Evolutionary conservation across 1,284 basidiomycete species (phyloP).

Genomic region (Sanghuangporus sanghuang): DNA sequence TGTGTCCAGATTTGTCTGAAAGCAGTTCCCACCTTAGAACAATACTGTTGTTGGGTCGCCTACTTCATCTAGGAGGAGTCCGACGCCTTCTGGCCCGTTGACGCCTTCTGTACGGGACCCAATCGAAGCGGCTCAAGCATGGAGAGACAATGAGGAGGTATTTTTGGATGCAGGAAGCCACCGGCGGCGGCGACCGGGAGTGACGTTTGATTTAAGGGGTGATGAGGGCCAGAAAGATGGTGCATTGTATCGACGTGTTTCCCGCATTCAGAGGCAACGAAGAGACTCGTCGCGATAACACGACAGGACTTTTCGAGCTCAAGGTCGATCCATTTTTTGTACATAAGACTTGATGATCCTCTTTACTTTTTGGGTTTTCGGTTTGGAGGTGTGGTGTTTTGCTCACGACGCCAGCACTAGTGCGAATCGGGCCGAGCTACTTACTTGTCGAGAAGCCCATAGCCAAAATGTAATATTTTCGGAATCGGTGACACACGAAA

Average conservation of each 20-base stretch:
- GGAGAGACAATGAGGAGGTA: slow-evolving; percentile 50
- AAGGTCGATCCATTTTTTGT: not conserved
- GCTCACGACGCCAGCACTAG: no score
- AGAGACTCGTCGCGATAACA: slow-evolving; percentile 3
- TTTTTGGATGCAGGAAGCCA: slow-evolving; percentile 34
- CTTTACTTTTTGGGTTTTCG: not conserved
- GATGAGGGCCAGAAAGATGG: slow-evolving; percentile 33
- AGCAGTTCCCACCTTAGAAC: slow-evolving; percentile 34
- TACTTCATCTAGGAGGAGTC: slow-evolving; percentile 61
- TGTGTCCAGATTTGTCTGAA: not conserved
- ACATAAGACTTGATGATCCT: not conserved
- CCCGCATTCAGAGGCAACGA: not conserved
- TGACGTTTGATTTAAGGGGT: slow-evolving; percentile 56
- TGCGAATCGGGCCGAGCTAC: not conserved
- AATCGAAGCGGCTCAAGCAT: slow-evolving; percentile 54
- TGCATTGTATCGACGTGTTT: slow-evolving; percentile 7
- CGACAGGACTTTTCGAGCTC: not conserved
- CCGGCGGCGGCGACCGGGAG: slow-evolving; percentile 57
- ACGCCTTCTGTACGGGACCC: slow-evolving; percentile 61
- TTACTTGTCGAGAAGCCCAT: not conserved
- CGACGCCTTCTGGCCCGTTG: slow-evolving; percentile 43
- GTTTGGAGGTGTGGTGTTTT: not conserved
- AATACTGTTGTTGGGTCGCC: slow-evolving; percentile 71
- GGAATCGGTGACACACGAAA: no score
- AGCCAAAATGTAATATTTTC: not conserved